Conservation (phyloP, 768 basidiomycete species). For the Peribolospora baueri region DNA sequence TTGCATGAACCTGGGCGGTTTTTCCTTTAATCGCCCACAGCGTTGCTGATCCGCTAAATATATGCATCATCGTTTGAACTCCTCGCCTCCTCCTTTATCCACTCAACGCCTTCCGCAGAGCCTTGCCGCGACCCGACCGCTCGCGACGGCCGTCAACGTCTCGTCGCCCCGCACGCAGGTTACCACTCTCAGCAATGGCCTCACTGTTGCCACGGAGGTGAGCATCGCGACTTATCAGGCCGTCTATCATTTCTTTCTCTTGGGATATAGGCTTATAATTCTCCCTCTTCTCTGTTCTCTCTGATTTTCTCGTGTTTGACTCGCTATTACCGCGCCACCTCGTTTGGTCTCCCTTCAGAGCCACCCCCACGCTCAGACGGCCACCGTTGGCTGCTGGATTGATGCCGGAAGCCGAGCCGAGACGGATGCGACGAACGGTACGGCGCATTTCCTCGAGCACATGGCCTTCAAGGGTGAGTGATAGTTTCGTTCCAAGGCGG, state of each 20-base stretch:
- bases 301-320: constrained; percentile 7
- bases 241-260: background rate
- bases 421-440: constrained; percentile 80
- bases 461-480: constrained; percentile 59
- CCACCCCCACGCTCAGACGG: constrained; percentile 60
- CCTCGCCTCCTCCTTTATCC: background rate
- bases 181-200: constrained; percentile 76
- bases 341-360: constrained; percentile 2
- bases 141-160: constrained; percentile 20
- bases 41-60: no score
- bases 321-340: background rate
- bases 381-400: constrained; percentile 98
- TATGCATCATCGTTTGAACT: background rate
- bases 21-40: no score
- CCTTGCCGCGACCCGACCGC: constrained; percentile 15
- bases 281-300: no score
- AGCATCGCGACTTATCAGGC: constrained; percentile 15
- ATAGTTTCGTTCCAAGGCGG: background rate
- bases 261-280: background rate
- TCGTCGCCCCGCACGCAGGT: constrained; percentile 56
- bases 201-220: constrained; percentile 80
- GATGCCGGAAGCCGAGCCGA: constrained; percentile 94
- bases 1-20: no score
- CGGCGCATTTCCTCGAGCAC: constrained; percentile 95
- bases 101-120: background rate